Percentiles rank a stretch among this genome's conserved stretches.
Evolutionary conservation across 2,329 filamentous ascomycete species (phyloP).

Genomic region (Madurella fahalii): DNA sequence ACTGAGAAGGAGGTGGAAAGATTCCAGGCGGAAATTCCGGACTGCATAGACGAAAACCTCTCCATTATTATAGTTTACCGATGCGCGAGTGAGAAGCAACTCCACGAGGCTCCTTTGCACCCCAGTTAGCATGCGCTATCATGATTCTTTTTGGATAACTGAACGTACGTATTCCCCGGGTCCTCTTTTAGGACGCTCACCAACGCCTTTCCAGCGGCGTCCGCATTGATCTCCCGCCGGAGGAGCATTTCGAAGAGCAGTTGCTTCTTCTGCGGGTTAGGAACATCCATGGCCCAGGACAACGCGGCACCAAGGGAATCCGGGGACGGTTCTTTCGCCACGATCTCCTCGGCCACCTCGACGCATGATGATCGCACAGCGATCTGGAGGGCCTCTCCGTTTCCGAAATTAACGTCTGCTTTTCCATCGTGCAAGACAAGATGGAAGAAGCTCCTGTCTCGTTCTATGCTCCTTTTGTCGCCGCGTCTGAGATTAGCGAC

Average conservation of each 20-base stretch:
- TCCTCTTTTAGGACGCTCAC: slow-evolving; percentile 23
- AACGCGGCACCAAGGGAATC: slow-evolving; percentile 24
- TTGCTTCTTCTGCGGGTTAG: slow-evolving; percentile 12
- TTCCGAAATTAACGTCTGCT: slow-evolving; percentile 23
- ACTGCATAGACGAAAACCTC: slow-evolving; percentile 27
- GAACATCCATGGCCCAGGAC: slow-evolving; percentile 22
- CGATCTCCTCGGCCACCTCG: slow-evolving; percentile 22
- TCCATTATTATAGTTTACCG: slow-evolving; percentile 28
- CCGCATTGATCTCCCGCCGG: slow-evolving; percentile 20
- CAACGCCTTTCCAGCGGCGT: slow-evolving; percentile 24
- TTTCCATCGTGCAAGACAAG: slow-evolving; percentile 25
- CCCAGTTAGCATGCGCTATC: background rate
- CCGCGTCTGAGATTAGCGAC: slow-evolving; percentile 8
- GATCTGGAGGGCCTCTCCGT: slow-evolving; percentile 26
- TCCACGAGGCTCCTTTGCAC: slow-evolving; percentile 16
- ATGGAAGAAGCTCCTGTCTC: slow-evolving; percentile 21
- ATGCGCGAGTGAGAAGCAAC: slow-evolving; percentile 22
- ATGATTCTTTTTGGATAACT: background rate
- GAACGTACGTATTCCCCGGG: slow-evolving; percentile 19
- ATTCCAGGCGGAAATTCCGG: slow-evolving; percentile 20
- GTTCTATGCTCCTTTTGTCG: slow-evolving; percentile 14
- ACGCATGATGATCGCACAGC: slow-evolving; percentile 19
- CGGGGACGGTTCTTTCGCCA: slow-evolving; percentile 22
- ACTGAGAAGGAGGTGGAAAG: slow-evolving; percentile 24
- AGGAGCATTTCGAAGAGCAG: slow-evolving; percentile 23